Evolutionary conservation across 176 grass and related monocot species (phyloP), one percentile per base, ranked within the genome.

Genomic region (Stipa capillata): DNA sequence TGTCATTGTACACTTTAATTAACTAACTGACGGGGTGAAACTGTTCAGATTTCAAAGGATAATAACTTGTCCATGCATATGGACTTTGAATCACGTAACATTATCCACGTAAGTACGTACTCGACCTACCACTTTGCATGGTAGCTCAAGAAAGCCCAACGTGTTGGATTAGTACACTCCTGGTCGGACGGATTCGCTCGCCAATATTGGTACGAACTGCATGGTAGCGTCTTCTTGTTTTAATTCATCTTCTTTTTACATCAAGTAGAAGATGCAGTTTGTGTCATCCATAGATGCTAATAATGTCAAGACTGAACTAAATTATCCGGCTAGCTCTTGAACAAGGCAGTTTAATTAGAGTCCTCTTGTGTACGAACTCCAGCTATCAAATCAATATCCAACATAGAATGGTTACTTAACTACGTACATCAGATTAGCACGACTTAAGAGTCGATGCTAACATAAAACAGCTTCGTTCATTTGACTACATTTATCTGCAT

Each of bases 351-450:
- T 65, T 1, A n/a, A n/a, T n/a, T n/a, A 68, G 71, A 82, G 62
- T 61, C 33, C 71, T 23, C 24, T 87, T 76, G 63, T 32, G 63
- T 70, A 27, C 62, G 63, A 61, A 71, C 79, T 77, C n/a, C n/a
- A n/a, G n/a, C 72, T 62, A 27, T 4, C 62, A n/a, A 6, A 51
- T 8, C 31, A 20, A 21, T 14, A 39, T 11, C 74, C 35, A 53
- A 55, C 44, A 32, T 6, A 18, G 7, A 51, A 43, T 42, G 36
- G 37, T 40, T 18, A 39, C 7, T 9, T 28, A 4, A 7, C n/a
- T n/a, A n/a, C n/a, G n/a, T n/a, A n/a, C n/a, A 62, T 35, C 8
- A 7, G 13, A 49, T 78, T 33, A 60, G 20, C 17, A 6, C 15
- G 39, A 4, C 41, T 12, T 29, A 69, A 2, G 48, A 74, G 20